A percentile compares a stretch with the other conserved stretches of the same genome.
Conservation (phyloP, 176 grass and related monocot species). For the Eleusine indica region DNA sequence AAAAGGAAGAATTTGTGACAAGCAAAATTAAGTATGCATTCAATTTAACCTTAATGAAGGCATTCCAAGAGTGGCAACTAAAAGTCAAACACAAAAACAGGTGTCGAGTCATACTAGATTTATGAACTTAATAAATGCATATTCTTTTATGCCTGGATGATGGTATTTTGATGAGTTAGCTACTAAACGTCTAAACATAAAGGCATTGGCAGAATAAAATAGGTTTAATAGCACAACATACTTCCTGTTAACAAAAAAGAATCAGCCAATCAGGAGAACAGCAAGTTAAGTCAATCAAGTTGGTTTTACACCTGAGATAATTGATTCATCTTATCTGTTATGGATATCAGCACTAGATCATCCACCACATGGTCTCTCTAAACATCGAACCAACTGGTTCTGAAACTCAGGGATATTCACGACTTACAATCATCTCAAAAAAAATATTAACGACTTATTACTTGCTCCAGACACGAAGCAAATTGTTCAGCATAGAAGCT, state of each 20-base stretch:
- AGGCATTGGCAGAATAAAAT: not conserved
- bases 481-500: not conserved
- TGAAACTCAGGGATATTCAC: not conserved
- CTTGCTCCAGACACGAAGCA: conserved; percentile 1
- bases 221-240: conserved; percentile 3
- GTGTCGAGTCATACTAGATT: not conserved
- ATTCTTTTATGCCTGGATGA: conserved; percentile 5
- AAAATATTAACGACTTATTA: not conserved
- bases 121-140: not conserved
- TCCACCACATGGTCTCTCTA: not conserved
- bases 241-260: conserved; percentile 3
- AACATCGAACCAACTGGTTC: conserved; percentile 8
- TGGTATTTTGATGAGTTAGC: conserved; percentile 12
- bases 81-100: not conserved
- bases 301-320: not conserved
- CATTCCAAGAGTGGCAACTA: conserved; percentile 1
- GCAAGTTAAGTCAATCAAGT: conserved; percentile 5
- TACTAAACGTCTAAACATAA: conserved; percentile 3
- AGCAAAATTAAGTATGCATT: conserved; percentile 21
- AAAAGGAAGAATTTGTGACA: not conserved
- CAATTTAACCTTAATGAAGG: not conserved
- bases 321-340: not conserved
- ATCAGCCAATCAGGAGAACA: not conserved
- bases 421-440: not conserved
- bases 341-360: conserved; percentile 10